Base-by-base conservation (phyloP, 75 land plant genomes). In the Cunninghamia lanceolata region DNA sequence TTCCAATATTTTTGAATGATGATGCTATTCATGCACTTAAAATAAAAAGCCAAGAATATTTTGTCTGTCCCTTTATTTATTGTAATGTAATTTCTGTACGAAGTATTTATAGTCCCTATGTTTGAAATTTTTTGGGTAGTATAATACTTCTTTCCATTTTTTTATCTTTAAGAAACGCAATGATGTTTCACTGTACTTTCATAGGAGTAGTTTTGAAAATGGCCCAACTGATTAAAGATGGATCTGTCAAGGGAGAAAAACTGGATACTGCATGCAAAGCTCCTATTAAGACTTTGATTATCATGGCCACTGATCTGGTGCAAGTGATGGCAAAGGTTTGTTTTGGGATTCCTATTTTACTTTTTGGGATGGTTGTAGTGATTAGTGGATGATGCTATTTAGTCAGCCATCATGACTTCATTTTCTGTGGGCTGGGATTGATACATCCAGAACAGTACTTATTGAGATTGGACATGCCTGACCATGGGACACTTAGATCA, bases 291-390 rank as follows among this genome's bases (percentile, higher is more conserved):
- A 91, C 89, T n/a, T 84, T 93, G 73, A 89, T 97, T 43, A 96
- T 97, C 82, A 92, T 93, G 79, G 92, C 93, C 47, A 93, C 89
- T 85, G 99, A 97, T 84, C 93, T 97, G 87, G 95, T 97, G 68
- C 98, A 97, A 91, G 91, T 97, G 83, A 87, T 93, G 38, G 99
- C 99, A 28, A 97, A 96, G 98, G 99, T 94, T 87, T 66, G 54
- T 68, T 66, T 83, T 53, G 63, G 7, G 15, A 5, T 68, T 75
- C 28, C 46, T 42, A 7, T 46, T 85, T 85, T 36, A 59, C n/a
- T 66, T 66, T 75, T n/a, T 21, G 43, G 80, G 25, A 39, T 40
- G 28, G 80, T 35, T 76, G 38, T 76, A 76, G 79, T 35, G 79
- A 39, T 76, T 38, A 76, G 42, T 34, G 43, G 16, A 32, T 83